phyloP scores from a whole-genome alignment of 305 asterid species.

The Caryopteris hybrid region DNA sequence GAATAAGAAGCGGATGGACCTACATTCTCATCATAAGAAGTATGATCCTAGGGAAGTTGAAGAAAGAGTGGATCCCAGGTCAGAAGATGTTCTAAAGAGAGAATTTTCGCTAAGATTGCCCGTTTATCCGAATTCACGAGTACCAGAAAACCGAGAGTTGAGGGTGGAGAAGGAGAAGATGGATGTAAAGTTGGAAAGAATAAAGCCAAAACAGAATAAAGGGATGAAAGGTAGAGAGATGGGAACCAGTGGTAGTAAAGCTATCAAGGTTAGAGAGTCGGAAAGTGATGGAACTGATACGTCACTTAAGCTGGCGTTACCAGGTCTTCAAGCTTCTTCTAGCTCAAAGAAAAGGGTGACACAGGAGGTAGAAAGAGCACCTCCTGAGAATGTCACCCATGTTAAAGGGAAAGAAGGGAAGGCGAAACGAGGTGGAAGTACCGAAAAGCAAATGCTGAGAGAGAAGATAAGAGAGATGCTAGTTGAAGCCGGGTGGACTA shows the following conservation, averaged over 20 bases:
- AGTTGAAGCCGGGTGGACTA: conserved; percentile 72
- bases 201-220: conserved; percentile 34
- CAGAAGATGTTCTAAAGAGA: conserved; percentile 38
- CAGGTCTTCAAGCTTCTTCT: conserved; percentile 40
- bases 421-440: conserved; percentile 72
- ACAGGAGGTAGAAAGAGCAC: conserved; percentile 45
- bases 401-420: conserved; percentile 49
- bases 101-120: conserved; percentile 32
- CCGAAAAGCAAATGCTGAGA: conserved; percentile 84
- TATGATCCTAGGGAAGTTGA: conserved; percentile 40
- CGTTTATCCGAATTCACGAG: conserved; percentile 27
- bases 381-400: conserved; percentile 30
- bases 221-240: conserved; percentile 25
- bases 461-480: conserved; percentile 84
- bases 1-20: conserved; percentile 61
- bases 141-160: conserved; percentile 32
- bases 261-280: conserved; percentile 26
- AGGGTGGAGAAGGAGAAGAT: conserved; percentile 36
- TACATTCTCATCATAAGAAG: conserved; percentile 30
- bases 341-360: conserved; percentile 50
- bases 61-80: conserved; percentile 38
- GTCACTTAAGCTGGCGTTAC: conserved; percentile 60
- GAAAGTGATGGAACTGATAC: conserved; percentile 56
- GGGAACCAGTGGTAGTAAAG: conserved; percentile 12
- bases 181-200: conserved; percentile 38